These are phyloP conservation scores for Monilinia fructicola DNA, from an alignment of 2,329 filamentous ascomycete species.

Conservation along the genomic window DNA sequence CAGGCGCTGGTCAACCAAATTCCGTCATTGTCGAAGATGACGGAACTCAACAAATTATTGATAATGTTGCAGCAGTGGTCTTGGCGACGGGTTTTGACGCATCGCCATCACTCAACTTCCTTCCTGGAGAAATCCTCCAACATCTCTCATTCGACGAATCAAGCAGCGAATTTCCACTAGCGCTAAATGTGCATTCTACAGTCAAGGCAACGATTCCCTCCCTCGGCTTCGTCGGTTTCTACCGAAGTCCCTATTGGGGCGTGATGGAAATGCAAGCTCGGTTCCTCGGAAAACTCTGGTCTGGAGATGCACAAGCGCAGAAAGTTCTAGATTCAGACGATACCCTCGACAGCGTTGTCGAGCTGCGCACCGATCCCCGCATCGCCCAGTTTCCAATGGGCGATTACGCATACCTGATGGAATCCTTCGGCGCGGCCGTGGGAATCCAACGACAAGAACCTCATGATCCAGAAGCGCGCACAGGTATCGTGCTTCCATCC, in stretches of 20 bases:
- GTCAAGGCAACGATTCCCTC: constrained; percentile 59
- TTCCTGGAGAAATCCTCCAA: constrained; percentile 56
- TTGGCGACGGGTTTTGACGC: constrained; percentile 75
- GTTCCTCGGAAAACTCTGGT: constrained; percentile 63
- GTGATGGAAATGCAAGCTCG: constrained; percentile 85
- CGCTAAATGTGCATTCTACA: constrained; percentile 67
- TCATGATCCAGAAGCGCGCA: constrained; percentile 41
- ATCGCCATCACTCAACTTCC: constrained; percentile 61
- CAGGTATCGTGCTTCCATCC: constrained; percentile 45
- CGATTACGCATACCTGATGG: constrained; percentile 75
- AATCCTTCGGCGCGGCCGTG: constrained; percentile 63
- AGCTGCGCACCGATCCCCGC: constrained; percentile 39
- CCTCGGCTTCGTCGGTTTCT: constrained; percentile 79
- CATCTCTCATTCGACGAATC: constrained; percentile 57
- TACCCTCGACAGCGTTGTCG: constrained; percentile 34
- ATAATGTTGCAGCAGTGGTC: constrained; percentile 64
- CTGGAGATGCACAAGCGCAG: constrained; percentile 29
- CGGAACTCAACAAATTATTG: constrained; percentile 42
- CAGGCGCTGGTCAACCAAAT: not conserved
- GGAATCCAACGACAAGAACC: constrained; percentile 47
- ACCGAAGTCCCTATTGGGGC: constrained; percentile 81
- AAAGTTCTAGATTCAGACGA: constrained; percentile 35
- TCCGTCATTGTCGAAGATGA: constrained; percentile 40
- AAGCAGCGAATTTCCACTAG: constrained; percentile 53
- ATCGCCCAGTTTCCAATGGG: constrained; percentile 77